A percentile compares a stretch with the other conserved stretches of the same genome.
Evolutionary conservation across 2,329 filamentous ascomycete species (phyloP).

Genomic region (Fusarium verrucosum): DNA sequence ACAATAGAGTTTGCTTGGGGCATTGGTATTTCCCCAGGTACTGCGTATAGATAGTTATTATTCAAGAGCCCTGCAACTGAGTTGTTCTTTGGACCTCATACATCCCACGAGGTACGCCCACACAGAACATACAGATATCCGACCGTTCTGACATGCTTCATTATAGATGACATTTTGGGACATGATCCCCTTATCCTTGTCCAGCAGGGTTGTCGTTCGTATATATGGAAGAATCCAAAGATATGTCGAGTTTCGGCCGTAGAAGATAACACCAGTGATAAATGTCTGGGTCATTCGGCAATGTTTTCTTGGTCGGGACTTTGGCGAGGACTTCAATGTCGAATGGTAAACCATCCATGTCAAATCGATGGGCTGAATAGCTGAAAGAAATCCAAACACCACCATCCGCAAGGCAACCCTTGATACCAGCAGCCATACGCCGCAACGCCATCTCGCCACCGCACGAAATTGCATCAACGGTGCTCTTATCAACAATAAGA

Average conservation of each 20-base stretch:
- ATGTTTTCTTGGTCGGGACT: constrained; percentile 54
- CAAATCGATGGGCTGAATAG: constrained; percentile 56
- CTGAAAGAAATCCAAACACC: constrained; percentile 60
- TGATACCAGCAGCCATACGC: constrained; percentile 53
- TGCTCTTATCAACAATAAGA: constrained; percentile 61
- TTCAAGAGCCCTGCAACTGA: too few relatives aligned
- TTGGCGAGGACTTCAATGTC: constrained; percentile 54
- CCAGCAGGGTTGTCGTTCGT: constrained; percentile 9
- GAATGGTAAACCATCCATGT: constrained; percentile 52
- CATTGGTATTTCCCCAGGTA: too few relatives aligned
- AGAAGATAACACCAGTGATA: constrained; percentile 58
- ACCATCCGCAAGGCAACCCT: constrained; percentile 46
- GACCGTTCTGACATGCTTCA: neutral
- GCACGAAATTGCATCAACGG: constrained; percentile 59
- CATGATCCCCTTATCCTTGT: constrained; percentile 6
- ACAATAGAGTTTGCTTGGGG: too few relatives aligned
- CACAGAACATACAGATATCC: neutral
- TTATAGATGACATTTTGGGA: neutral
- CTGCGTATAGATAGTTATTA: too few relatives aligned
- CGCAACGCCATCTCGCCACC: constrained; percentile 52
- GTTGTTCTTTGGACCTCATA: neutral
- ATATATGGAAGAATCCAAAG: constrained; percentile 6
- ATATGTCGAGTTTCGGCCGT: constrained; percentile 42
- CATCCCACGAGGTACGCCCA: neutral
- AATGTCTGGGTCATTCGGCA: constrained; percentile 56